These are phyloP conservation scores for Phoma sp. DNA, from an alignment of 2,329 filamentous ascomycete species.

Conservation along the genomic window DNA sequence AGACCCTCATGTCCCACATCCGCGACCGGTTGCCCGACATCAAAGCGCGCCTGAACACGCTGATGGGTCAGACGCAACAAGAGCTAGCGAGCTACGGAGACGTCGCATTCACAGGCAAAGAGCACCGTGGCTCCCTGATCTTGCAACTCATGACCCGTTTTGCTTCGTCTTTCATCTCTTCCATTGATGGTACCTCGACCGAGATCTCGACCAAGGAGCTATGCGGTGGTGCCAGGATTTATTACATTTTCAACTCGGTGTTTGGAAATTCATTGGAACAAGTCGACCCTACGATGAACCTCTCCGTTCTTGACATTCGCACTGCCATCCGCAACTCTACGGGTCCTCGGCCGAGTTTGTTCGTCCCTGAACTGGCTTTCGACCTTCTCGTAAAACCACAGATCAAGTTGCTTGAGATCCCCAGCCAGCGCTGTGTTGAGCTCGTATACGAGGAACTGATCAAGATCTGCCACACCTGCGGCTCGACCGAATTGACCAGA, in stretches of 20 bases:
- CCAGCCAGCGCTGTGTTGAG: slow-evolving; percentile 95
- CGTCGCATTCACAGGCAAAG: slow-evolving; percentile 96
- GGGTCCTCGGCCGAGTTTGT: slow-evolving; percentile 90
- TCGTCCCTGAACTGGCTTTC: slow-evolving; percentile 97
- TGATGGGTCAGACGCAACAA: slow-evolving; percentile 99
- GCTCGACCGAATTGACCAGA: slow-evolving; percentile 88
- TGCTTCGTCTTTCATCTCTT: slow-evolving; percentile 96
- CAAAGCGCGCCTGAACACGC: slow-evolving; percentile 93
- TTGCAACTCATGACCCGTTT: slow-evolving; percentile 98
- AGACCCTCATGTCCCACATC: slow-evolving; percentile 94
- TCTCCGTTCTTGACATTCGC: slow-evolving; percentile 92
- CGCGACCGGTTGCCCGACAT: slow-evolving; percentile 95
- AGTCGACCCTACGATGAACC: slow-evolving; percentile 94
- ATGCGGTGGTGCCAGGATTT: slow-evolving; percentile 91
- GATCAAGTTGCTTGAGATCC: slow-evolving; percentile 94
- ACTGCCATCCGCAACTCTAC: slow-evolving; percentile 98
- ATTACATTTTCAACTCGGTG: slow-evolving; percentile 99
- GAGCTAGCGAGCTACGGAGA: slow-evolving; percentile 97
- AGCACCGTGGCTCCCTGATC: slow-evolving; percentile 93
- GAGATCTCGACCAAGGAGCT: slow-evolving; percentile 99
- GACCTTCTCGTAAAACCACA: slow-evolving; percentile 97
- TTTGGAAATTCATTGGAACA: slow-evolving; percentile 96
- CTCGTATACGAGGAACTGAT: slow-evolving; percentile 98
- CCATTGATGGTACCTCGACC: slow-evolving; percentile 96
- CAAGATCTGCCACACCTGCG: slow-evolving; percentile 99